These are phyloP conservation scores for Xerocomus potaroensis DNA, from an alignment of 768 basidiomycete genomes.

Conservation along the genomic window DNA sequence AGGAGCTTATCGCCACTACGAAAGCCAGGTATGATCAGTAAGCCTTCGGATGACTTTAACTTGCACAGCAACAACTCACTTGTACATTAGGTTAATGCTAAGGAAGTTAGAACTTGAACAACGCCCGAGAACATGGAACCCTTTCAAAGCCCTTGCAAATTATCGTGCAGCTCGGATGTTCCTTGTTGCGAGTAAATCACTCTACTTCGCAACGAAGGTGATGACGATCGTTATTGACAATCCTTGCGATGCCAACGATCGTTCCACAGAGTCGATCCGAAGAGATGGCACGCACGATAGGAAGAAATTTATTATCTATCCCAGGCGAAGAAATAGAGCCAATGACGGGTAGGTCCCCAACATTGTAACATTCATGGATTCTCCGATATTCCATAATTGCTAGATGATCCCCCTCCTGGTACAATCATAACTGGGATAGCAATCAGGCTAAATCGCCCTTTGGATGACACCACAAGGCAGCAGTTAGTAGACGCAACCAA, in stretches of 20 bases:
- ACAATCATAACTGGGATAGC: no score
- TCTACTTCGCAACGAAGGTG: constrained; percentile 8
- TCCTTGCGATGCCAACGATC: no score
- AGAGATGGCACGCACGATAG: neutral
- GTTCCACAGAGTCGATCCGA: constrained; percentile 8
- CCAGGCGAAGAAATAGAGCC: neutral
- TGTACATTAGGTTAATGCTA: neutral
- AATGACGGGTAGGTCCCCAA: no score
- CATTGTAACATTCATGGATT: no score
- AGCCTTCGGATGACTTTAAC: neutral
- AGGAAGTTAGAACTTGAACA: neutral
- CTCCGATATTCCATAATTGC: no score
- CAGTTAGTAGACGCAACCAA: no score
- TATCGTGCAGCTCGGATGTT: constrained; percentile 8
- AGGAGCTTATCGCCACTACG: neutral
- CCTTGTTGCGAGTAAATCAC: neutral
- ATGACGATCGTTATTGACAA: neutral
- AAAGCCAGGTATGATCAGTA: constrained; percentile 4
- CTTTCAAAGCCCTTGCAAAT: neutral
- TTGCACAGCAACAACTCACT: neutral
- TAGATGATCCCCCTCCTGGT: no score
- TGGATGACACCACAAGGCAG: no score
- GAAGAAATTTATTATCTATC: constrained; percentile 5
- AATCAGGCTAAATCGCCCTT: no score
- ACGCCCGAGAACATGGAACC: constrained; percentile 3